A percentile compares a stretch with the other conserved stretches of the same genome.
Evolutionary conservation across 257 asterid genomes (phyloP).

Genomic region (Craterostigma plantagineum): DNA sequence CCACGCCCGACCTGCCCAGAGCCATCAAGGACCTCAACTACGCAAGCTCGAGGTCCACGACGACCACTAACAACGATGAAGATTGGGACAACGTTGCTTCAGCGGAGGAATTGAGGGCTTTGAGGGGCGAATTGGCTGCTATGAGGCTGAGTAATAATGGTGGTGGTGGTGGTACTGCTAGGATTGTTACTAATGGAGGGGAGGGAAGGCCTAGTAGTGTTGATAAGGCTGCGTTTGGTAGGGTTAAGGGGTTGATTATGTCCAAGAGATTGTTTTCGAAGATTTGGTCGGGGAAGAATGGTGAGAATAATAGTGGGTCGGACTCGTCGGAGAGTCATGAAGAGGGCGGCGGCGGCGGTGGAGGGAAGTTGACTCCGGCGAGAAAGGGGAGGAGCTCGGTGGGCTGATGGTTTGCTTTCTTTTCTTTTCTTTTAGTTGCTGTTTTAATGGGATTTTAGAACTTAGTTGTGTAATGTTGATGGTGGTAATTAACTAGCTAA

Average conservation of each 20-base stretch:
- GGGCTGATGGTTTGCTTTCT: slow-evolving; percentile 11
- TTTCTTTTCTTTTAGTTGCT: too few relatives aligned
- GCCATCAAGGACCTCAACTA: slow-evolving; percentile 38
- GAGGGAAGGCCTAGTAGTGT: slow-evolving; percentile 11
- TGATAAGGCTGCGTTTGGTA: slow-evolving; percentile 29
- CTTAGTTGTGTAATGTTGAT: too few relatives aligned
- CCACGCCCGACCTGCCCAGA: slow-evolving; percentile 56
- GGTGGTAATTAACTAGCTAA: too few relatives aligned
- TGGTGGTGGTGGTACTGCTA: slow-evolving; percentile 13
- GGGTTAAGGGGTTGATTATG: slow-evolving; percentile 37
- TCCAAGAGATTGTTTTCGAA: slow-evolving; percentile 42
- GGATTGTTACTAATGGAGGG: too few relatives aligned
- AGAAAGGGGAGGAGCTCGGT: slow-evolving; percentile 51
- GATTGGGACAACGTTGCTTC: slow-evolving; percentile 67
- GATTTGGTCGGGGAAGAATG: slow-evolving; percentile 34
- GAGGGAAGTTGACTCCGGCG: slow-evolving; percentile 29
- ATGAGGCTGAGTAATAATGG: slow-evolving; percentile 30
- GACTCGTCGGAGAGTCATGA: slow-evolving; percentile 50
- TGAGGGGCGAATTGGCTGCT: slow-evolving; percentile 51
- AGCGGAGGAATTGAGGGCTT: slow-evolving; percentile 46
- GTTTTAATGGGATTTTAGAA: too few relatives aligned
- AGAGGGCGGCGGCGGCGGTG: slow-evolving; percentile 19
- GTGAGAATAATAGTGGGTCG: slow-evolving; percentile 40
- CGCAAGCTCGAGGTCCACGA: slow-evolving; percentile 34
- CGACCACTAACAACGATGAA: slow-evolving; percentile 49